Evolutionary conservation across 73 alveolate species (phyloP).

Genomic region (Tetrahymena thermophila): DNA sequence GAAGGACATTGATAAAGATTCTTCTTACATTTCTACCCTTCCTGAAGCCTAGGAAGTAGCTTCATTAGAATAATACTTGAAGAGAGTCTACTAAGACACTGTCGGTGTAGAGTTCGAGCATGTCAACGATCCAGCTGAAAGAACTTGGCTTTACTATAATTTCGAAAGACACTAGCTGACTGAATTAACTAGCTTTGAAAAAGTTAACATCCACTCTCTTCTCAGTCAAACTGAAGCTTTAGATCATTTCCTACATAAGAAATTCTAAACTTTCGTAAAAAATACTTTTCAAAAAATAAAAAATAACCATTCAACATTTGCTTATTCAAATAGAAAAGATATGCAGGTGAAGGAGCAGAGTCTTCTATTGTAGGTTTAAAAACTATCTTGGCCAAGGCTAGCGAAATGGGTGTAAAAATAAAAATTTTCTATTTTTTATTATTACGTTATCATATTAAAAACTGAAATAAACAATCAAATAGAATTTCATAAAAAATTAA

Average conservation of each 20-base stretch:
- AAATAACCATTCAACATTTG: not conserved
- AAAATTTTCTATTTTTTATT: not conserved
- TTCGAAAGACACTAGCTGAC: slow-evolving; percentile 52
- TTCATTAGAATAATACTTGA: slow-evolving; percentile 49
- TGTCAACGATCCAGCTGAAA: slow-evolving; percentile 61
- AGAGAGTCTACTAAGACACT: slow-evolving; percentile 47
- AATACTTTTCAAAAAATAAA: slow-evolving; percentile 19
- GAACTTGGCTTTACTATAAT: slow-evolving; percentile 68
- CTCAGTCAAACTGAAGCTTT: slow-evolving; percentile 55
- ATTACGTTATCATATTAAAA: not conserved
- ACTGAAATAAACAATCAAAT: not conserved
- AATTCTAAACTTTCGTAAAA: slow-evolving; percentile 50
- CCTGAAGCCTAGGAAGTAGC: not conserved
- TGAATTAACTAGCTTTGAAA: slow-evolving; percentile 42
- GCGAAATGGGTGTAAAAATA: slow-evolving; percentile 14
- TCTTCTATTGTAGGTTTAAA: slow-evolving; percentile 53
- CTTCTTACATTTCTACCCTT: not conserved
- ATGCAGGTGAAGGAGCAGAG: slow-evolving; percentile 83
- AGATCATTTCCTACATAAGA: slow-evolving; percentile 61
- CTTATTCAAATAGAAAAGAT: slow-evolving; percentile 49
- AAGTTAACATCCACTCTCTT: slow-evolving; percentile 46
- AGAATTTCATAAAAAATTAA: not conserved
- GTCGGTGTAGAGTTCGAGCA: slow-evolving; percentile 76
- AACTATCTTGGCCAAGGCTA: slow-evolving; percentile 45
- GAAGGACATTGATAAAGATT: not conserved